Conservation (phyloP, 2,329 filamentous ascomycete genomes). For the Stachybotrys chartarum region DNA sequence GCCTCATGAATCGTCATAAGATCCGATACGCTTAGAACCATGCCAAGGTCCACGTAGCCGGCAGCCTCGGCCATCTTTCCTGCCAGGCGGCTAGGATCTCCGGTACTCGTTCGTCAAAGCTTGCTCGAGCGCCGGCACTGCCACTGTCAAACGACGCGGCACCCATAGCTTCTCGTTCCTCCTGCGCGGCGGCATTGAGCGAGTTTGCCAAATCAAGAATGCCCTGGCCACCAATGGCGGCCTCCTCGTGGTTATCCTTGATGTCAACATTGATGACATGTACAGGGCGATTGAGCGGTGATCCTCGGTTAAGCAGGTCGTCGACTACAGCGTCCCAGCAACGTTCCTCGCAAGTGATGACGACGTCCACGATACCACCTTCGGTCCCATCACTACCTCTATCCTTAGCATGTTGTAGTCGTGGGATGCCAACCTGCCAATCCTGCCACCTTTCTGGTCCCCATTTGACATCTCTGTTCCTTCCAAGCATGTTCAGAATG, state of each 20-base stretch:
- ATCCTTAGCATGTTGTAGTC: constrained; percentile 68
- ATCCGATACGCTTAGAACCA: constrained; percentile 63
- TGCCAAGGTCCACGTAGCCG: constrained; percentile 87
- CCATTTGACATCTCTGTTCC: constrained; percentile 89
- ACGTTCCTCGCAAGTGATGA: constrained; percentile 95
- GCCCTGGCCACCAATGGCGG: constrained; percentile 78
- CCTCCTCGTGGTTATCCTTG: constrained; percentile 96
- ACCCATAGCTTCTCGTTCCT: constrained; percentile 65
- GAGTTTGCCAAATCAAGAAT: constrained; percentile 87
- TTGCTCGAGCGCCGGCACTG: constrained; percentile 56
- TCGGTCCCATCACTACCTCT: constrained; percentile 77
- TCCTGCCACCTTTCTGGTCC: constrained; percentile 97
- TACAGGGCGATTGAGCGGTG: constrained; percentile 82
- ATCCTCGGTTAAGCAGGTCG: constrained; percentile 79
- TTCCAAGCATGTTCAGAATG: constrained; percentile 88
- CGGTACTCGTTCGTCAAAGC: constrained; percentile 89
- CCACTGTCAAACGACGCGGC: constrained; percentile 62
- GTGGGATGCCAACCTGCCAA: constrained; percentile 82
- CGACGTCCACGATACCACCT: constrained; percentile 82
- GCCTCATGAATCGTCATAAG: not conserved
- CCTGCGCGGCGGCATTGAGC: constrained; percentile 70
- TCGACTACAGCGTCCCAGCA: constrained; percentile 98
- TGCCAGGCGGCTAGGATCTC: constrained; percentile 92
- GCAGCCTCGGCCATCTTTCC: constrained; percentile 85
- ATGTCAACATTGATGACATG: constrained; percentile 99